A percentile compares a stretch with the other conserved stretches of the same genome.
These are phyloP conservation scores for Kernera saxatilis DNA, from an alignment of 345 rosid species.

Conservation along the genomic window DNA sequence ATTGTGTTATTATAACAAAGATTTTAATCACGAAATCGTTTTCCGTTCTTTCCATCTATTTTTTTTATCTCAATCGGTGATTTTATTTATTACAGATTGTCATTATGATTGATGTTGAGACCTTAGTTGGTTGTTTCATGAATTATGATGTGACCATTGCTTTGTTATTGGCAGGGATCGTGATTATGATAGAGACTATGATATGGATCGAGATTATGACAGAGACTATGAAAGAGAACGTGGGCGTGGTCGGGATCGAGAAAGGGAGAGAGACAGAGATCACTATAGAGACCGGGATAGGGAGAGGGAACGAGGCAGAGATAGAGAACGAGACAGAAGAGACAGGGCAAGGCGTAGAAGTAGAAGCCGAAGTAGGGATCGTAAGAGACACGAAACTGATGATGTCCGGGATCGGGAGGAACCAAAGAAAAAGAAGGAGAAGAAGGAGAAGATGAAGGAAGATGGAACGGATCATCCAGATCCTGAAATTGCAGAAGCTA, in stretches of 20 bases:
- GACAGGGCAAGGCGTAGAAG: conserved; percentile 68
- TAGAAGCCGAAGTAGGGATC: conserved; percentile 71
- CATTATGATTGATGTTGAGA: neutral
- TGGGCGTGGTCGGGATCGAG: conserved; percentile 47
- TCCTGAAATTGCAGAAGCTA: conserved; percentile 92
- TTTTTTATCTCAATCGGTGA: neutral
- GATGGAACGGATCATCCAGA: conserved; percentile 85
- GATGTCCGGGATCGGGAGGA: conserved; percentile 42
- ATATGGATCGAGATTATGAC: conserved; percentile 53
- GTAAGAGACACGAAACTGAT: conserved; percentile 56
- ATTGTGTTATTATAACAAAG: neutral
- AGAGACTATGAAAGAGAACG: conserved; percentile 50
- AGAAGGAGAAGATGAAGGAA: conserved; percentile 67
- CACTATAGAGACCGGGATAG: conserved; percentile 65
- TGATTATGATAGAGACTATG: conserved; percentile 50
- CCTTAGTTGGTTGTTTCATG: neutral
- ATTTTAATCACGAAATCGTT: neutral
- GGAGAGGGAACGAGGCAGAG: conserved; percentile 72
- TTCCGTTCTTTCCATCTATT: neutral
- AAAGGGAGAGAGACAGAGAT: conserved; percentile 65
- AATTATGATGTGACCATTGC: neutral
- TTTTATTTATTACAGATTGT: neutral
- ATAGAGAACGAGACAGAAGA: conserved; percentile 70
- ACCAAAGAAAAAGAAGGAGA: conserved; percentile 66
- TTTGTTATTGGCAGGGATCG: conserved; percentile 42